Conservation (phyloP, 345 rosid species). For the Aurinia saxatilis region DNA sequence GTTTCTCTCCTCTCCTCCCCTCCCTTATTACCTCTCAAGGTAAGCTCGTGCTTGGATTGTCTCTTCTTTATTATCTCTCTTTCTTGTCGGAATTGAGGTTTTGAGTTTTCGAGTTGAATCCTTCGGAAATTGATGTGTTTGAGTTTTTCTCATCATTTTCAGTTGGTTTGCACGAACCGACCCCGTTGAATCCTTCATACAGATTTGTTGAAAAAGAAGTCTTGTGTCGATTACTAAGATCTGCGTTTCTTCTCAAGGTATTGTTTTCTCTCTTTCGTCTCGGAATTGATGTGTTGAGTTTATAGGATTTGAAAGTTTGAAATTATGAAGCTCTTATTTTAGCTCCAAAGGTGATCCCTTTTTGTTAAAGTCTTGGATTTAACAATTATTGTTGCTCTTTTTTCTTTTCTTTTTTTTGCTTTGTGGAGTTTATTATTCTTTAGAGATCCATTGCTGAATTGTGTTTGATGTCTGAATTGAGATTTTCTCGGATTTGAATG, state of each 20-base stretch:
- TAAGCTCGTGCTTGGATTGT: too few species aligned
- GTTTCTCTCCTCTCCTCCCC: too few species aligned
- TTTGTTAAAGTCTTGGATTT: not conserved
- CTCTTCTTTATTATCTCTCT: too few species aligned
- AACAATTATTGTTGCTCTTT: not conserved
- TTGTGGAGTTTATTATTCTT: not conserved
- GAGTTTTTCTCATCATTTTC: too few species aligned
- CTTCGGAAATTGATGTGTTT: too few species aligned
- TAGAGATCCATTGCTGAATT: not conserved
- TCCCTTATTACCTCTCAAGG: too few species aligned
- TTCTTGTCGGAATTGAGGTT: too few species aligned
- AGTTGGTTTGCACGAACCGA: slow-evolving; percentile 26
- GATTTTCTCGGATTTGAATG: too few species aligned
- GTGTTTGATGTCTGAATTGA: too few species aligned
- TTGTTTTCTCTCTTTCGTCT: too few species aligned
- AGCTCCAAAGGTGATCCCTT: slow-evolving; percentile 11
- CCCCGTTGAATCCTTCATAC: slow-evolving; percentile 28
- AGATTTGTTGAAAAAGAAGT: slow-evolving; percentile 16
- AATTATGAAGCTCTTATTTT: not conserved
- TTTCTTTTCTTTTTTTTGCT: not conserved
- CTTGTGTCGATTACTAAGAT: slow-evolving; percentile 7
- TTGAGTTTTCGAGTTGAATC: too few species aligned
- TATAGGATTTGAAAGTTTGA: slow-evolving; percentile 16
- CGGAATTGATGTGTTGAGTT: too few species aligned
- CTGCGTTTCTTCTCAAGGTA: slow-evolving; percentile 28